Base-by-base conservation (phyloP, 1,284 basidiomycete species). In the Inonotus obliquus region DNA sequence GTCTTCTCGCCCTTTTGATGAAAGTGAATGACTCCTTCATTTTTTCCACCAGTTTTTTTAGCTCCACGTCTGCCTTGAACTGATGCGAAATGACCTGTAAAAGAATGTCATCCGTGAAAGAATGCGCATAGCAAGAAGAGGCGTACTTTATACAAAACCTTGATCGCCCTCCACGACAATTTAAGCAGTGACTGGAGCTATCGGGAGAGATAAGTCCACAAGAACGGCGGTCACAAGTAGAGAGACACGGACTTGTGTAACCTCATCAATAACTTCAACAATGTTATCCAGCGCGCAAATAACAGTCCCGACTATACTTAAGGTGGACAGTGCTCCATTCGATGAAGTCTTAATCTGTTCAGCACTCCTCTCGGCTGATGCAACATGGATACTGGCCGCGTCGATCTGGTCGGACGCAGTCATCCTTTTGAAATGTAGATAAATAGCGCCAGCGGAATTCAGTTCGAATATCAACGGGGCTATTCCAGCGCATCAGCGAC, bases 171-270 rank as follows among this genome's bases (percentile, higher is more conserved):
- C 41, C 41, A 44, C 17, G 41, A 44, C 10, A 44, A 2, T 0
- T 11, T 2, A 19, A 44, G 7, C 9, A 44, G 13, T 6, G 41
- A 2, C 2, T 44, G 41, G 4, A 44, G 11, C 41, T 44, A 1
- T 1, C n/a, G 1, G n/a, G n/a, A 17, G n/a, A 17, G 19, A n/a
- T 1, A 14, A 3, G n/a, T 9, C 19, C 1, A 0, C 1, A 0
- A 1, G 17, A 44, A 44, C 19, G 7, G 7, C 17, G n/a, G n/a
- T n/a, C n/a, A n/a, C 1, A 17, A 4, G 2, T 1, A 2, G 13
- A 4, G 1, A 44, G 7, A 21, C 41, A 0, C n/a, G n/a, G n/a
- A 44, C 41, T 17, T 44, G 13, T n/a, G 41, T 17, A 11, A 44
- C 9, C 17, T 2, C 5, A 11, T 44, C 41, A 17, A 19, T 17